Evolutionary conservation across 2,329 filamentous ascomycete genomes (phyloP).

Genomic region (Fusarium bulbicola): DNA sequence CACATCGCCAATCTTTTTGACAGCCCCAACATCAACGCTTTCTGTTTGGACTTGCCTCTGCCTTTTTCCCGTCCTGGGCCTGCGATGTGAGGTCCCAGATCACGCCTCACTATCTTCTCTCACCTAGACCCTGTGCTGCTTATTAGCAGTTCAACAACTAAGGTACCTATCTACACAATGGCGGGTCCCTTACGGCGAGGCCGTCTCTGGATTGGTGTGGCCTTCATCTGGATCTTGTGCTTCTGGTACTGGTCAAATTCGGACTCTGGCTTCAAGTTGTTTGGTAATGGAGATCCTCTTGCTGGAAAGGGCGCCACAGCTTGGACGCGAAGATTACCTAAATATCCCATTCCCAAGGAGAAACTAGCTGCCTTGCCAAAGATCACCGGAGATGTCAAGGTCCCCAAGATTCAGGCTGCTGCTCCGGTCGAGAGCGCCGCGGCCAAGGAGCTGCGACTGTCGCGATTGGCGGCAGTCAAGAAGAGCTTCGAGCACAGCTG

Average conservation of each 20-base stretch:
- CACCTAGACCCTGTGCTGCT: slow-evolving; percentile 11
- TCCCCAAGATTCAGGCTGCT: slow-evolving; percentile 45
- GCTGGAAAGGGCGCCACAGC: slow-evolving; percentile 34
- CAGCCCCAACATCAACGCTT: slow-evolving; percentile 18
- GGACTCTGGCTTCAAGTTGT: slow-evolving; percentile 19
- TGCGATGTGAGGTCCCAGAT: slow-evolving; percentile 31
- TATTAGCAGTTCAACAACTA: background rate
- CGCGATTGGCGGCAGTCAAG: slow-evolving; percentile 56
- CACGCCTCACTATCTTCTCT: slow-evolving; percentile 7
- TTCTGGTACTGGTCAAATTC: slow-evolving; percentile 40
- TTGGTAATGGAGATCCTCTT: slow-evolving; percentile 35
- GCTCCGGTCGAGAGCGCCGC: slow-evolving; percentile 44
- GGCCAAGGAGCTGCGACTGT: slow-evolving; percentile 45
- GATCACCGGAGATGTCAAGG: slow-evolving; percentile 33
- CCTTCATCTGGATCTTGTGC: slow-evolving; percentile 36
- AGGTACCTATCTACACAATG: slow-evolving; percentile 26
- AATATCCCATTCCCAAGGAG: slow-evolving; percentile 37
- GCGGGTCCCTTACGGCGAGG: slow-evolving; percentile 33
- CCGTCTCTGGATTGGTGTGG: slow-evolving; percentile 40
- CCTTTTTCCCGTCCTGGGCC: slow-evolving; percentile 19
- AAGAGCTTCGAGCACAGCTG: slow-evolving; percentile 65
- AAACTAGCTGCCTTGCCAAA: slow-evolving; percentile 47
- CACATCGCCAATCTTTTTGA: slow-evolving; percentile 28
- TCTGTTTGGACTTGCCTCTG: background rate
- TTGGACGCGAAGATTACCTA: slow-evolving; percentile 36